A percentile compares a stretch with the other conserved stretches of the same genome.
Evolutionary conservation across 129 eudicot genomes (phyloP).

Genomic region (Centaurea solstitialis): DNA sequence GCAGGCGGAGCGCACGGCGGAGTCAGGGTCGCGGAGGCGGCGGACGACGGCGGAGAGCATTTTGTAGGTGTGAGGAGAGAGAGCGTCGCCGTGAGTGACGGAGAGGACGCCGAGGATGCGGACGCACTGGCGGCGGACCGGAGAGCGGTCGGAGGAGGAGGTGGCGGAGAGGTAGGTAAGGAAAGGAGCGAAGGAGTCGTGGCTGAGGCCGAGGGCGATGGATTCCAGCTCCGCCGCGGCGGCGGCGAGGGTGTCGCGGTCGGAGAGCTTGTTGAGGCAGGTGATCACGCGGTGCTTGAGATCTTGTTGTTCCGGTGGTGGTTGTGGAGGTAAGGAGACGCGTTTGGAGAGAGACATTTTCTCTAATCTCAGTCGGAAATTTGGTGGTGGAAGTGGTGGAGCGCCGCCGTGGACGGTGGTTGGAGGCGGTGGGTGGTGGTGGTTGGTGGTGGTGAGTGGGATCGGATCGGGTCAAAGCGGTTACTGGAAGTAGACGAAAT

Average conservation of each 20-base stretch:
- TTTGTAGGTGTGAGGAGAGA: conserved; percentile 62
- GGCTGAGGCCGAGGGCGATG: conserved; percentile 48
- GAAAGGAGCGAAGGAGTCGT: conserved; percentile 59
- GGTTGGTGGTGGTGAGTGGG: conserved; percentile 15
- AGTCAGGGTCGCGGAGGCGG: conserved; percentile 79
- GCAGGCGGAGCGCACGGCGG: conserved; percentile 75
- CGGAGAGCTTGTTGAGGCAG: conserved; percentile 74
- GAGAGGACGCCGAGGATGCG: conserved; percentile 57
- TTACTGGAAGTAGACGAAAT: conserved; percentile 23
- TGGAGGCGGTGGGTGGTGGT: not conserved
- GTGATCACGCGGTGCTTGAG: conserved; percentile 60
- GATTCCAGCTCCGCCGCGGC: conserved; percentile 71
- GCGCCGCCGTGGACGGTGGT: conserved; percentile 1
- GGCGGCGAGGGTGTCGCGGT: conserved; percentile 72
- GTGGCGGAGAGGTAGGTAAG: conserved; percentile 63
- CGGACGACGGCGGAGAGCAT: conserved; percentile 62
- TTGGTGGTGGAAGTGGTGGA: not conserved
- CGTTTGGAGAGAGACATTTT: conserved; percentile 41
- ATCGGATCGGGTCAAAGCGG: conserved; percentile 1
- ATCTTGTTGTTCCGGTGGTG: conserved; percentile 43
- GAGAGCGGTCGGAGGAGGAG: conserved; percentile 66
- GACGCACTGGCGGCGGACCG: conserved; percentile 74
- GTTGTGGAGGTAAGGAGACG: conserved; percentile 26
- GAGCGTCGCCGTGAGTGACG: conserved; percentile 51
- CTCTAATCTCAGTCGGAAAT: no score